Evolutionary conservation across 1,284 basidiomycete species (phyloP).

Genomic region (Neolentinus lepideus): DNA sequence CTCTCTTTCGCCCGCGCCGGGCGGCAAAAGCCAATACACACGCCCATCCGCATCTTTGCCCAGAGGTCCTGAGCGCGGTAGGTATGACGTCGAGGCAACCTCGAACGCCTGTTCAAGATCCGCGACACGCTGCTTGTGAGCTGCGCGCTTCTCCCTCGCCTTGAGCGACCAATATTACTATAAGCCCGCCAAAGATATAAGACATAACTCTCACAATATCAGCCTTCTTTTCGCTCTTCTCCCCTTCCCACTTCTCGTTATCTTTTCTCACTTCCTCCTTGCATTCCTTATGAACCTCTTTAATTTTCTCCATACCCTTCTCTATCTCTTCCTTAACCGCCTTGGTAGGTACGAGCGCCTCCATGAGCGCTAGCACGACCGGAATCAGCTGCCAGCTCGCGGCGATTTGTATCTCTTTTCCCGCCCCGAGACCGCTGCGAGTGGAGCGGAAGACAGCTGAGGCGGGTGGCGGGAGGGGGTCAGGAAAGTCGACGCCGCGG

Average conservation of each 20-base stretch:
- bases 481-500: constrained; percentile 33
- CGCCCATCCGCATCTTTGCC: constrained; percentile 47
- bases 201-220: not conserved
- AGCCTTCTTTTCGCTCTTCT: constrained; percentile 26
- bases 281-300: constrained; percentile 41
- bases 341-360: constrained; percentile 37
- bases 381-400: constrained; percentile 60
- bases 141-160: constrained; percentile 19
- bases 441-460: constrained; percentile 24
- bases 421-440: constrained; percentile 17
- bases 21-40: constrained; percentile 46
- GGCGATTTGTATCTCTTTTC: constrained; percentile 24
- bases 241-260: constrained; percentile 38
- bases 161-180: not conserved
- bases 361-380: constrained; percentile 49
- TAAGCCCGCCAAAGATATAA: not conserved
- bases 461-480: constrained; percentile 46
- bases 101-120: constrained; percentile 33
- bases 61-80: constrained; percentile 37
- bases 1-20: constrained; percentile 38
- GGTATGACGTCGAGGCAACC: constrained; percentile 27
- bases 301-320: constrained; percentile 41
- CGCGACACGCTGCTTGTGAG: constrained; percentile 28
- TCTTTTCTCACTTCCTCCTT: constrained; percentile 39
- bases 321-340: constrained; percentile 53